These are phyloP conservation scores for Glomus cerebriforme DNA, from an alignment of 192 early-diverging fungal species.

Conservation along the genomic window DNA sequence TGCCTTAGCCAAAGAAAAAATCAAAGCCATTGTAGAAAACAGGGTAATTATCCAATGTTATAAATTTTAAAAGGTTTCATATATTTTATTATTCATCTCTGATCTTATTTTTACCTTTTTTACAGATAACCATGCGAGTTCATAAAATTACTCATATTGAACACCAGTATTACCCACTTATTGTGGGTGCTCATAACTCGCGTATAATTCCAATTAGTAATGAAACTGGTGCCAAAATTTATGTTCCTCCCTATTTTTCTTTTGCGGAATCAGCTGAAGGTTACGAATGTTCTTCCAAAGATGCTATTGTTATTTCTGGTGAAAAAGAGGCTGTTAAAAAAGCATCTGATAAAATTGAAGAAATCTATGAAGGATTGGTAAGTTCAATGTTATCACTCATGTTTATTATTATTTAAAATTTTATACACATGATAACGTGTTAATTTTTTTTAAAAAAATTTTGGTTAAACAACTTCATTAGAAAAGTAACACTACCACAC, in stretches of 20 bases:
- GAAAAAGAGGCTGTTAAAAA: constrained; percentile 70
- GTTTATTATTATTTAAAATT: background rate
- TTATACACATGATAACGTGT: background rate
- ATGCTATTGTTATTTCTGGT: constrained; percentile 75
- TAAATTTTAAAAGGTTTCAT: no score
- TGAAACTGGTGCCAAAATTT: constrained; percentile 72
- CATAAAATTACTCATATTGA: constrained; percentile 70
- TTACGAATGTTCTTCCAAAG: constrained; percentile 33
- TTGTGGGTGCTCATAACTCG: constrained; percentile 75
- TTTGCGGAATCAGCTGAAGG: constrained; percentile 43
- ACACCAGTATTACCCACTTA: constrained; percentile 76
- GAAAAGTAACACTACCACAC: constrained; percentile 55
- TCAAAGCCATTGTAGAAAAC: constrained; percentile 76
- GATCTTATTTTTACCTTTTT: background rate
- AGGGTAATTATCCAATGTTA: constrained; percentile 62
- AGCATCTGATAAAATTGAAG: constrained; percentile 64
- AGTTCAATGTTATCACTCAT: constrained; percentile 13
- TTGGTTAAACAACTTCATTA: background rate
- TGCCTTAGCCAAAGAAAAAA: constrained; percentile 79
- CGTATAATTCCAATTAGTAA: constrained; percentile 58
- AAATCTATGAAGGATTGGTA: constrained; percentile 62
- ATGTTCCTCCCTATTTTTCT: constrained; percentile 68
- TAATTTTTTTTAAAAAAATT: background rate
- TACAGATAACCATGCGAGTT: constrained; percentile 66
- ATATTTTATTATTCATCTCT: constrained; percentile 1